Conservation (phyloP, 345 rosid species). For the Brassica rapa region DNA sequence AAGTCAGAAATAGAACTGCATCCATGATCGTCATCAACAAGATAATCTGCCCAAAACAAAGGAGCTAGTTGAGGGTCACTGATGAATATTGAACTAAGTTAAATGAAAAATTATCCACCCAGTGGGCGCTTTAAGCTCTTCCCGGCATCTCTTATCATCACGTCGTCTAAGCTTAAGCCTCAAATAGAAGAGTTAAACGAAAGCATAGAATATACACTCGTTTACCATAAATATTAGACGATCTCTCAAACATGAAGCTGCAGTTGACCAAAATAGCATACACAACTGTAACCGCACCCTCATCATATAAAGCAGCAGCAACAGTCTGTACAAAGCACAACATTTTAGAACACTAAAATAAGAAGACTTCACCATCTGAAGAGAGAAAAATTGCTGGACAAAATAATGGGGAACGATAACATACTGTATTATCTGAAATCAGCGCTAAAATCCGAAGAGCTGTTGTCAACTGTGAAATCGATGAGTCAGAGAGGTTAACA, state of each 20-base stretch:
- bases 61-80: slow-evolving; percentile 30
- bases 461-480: slow-evolving; percentile 87
- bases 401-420: slow-evolving; percentile 32
- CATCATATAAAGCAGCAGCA: slow-evolving; percentile 82
- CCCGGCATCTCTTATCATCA: slow-evolving; percentile 18
- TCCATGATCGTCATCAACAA: slow-evolving; percentile 94
- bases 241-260: slow-evolving; percentile 86
- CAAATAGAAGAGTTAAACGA: background rate
- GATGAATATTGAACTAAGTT: background rate
- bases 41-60: slow-evolving; percentile 67
- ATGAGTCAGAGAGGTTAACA: slow-evolving; percentile 75
- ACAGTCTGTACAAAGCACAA: slow-evolving; percentile 60
- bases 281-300: slow-evolving; percentile 78
- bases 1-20: slow-evolving; percentile 96
- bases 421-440: slow-evolving; percentile 82
- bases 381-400: slow-evolving; percentile 19
- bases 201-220: slow-evolving; percentile 18
- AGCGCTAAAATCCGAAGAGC: slow-evolving; percentile 87
- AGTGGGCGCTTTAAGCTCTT: slow-evolving; percentile 16
- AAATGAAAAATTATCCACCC: slow-evolving; percentile 5
- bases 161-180: slow-evolving; percentile 17
- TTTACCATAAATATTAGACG: slow-evolving; percentile 86
- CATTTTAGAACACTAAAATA: slow-evolving; percentile 14
- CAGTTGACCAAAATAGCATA: slow-evolving; percentile 83
- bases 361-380: slow-evolving; percentile 12